phyloP scores from a whole-genome alignment of 1,139 yeast genomes.

The Suhomyces bolitotheri region DNA sequence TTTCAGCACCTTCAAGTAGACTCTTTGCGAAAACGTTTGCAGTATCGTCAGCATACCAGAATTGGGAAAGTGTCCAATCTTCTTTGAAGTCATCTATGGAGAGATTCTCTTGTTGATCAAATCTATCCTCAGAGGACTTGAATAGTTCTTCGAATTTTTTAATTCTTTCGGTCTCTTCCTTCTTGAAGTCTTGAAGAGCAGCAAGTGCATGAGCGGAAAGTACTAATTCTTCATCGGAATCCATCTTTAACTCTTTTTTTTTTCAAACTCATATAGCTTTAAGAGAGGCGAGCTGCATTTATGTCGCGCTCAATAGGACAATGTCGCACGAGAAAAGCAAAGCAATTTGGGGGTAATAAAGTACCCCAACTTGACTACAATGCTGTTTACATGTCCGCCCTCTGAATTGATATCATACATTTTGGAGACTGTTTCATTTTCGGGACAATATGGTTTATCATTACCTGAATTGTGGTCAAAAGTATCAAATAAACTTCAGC shows the following conservation, averaged over 20 bases:
- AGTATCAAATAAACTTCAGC: conserved; percentile 23
- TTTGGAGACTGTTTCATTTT: conserved; percentile 35
- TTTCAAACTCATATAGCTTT: neutral
- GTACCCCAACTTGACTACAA: conserved; percentile 2
- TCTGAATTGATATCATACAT: conserved; percentile 29
- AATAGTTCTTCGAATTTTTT: conserved; percentile 61
- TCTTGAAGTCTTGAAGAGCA: conserved; percentile 69
- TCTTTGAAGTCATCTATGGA: conserved; percentile 73
- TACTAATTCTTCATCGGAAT: conserved; percentile 43
- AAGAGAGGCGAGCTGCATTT: too few species aligned
- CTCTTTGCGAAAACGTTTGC: conserved; percentile 69
- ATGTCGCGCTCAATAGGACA: conserved; percentile 8
- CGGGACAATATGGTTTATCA: conserved; percentile 36
- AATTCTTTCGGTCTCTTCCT: conserved; percentile 62
- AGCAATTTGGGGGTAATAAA: neutral
- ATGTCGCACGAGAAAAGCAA: conserved; percentile 4
- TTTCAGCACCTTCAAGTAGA: conserved; percentile 72
- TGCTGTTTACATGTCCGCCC: conserved; percentile 24
- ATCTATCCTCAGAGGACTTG: conserved; percentile 58
- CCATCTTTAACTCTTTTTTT: conserved; percentile 24
- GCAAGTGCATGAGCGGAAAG: conserved; percentile 75
- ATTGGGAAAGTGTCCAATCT: conserved; percentile 93
- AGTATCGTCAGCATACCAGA: conserved; percentile 80
- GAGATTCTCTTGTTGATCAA: conserved; percentile 25
- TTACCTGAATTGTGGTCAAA: conserved; percentile 34